Evolutionary conservation across 306 rosid genomes (phyloP), one percentile per base, ranked within the genome.

Genomic region (Psophocarpus tetragonolobus): DNA sequence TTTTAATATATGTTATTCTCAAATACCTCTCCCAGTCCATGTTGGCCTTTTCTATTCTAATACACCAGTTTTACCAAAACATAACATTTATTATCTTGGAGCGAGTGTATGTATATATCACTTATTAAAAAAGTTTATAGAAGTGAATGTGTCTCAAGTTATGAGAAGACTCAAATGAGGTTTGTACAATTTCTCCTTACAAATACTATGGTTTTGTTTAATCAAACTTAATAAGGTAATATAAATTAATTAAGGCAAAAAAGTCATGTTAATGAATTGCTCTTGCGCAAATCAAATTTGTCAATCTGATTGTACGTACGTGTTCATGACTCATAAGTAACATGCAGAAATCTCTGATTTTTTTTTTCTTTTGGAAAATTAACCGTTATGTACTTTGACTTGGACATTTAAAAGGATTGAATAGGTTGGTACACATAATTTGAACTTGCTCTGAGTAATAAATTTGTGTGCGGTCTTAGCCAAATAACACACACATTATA

Each of bases 371-470:
- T 8, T 9, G 44, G 15, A 3, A 53, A 54, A 35, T 54, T 36
- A 72, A 53, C 51, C 1, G 9, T n/a, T 11, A 69, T 27, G 58
- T 68, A 41, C 60, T 27, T 68, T 45, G 26, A 9, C 21, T 73
- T 51, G 14, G 33, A 12, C 76, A 71, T 45, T 51, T 51, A 32
- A 20, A 33, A 26, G 11, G n/a, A 27, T 26, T 26, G 15, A 5
- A 4, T 24, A n/a, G 17, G 9, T 8, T 68, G 5, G 32, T 38
- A 66, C 20, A 39, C 14, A 66, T 6, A 30, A 29, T 47, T 29
- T 69, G 61, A 69, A 47, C 36, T 69, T 69, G 62, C 62, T 11
- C n/a, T 14, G 6, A 54, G 62, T 54, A 54, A 23, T 54, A 54
- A 67, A 29, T 27, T 9, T 30, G 44, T 4, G 10, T 3, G 15